Base-by-base conservation (phyloP, 1,284 basidiomycete species). In the Trichosporon inkin region DNA sequence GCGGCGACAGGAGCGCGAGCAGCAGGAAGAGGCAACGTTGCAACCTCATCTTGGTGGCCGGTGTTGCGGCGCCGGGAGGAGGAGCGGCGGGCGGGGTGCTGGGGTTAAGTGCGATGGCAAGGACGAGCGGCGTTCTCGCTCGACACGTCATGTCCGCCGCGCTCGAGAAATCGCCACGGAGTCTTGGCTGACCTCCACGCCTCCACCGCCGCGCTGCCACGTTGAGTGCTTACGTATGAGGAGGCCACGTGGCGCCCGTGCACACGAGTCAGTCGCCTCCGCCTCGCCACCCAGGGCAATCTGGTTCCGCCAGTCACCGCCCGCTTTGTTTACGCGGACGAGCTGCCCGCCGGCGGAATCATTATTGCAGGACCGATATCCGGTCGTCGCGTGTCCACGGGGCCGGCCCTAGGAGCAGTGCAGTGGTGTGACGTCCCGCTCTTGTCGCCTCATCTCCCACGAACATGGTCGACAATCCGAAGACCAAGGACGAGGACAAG, bases 1-100 rank as follows among this genome's bases (percentile, higher is more conserved):
- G 66, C 1, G 75, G 76, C 0, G 68, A 65, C 14, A 75, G 66
- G 10, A 74, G 61, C 14, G 75, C 64, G 19, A 76, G 65, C 10
- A 71, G 60, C 10, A 73, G 57, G 52, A 71, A 64, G 38, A 63
- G 52, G 41, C 53, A 32, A 56, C 39, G 57, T 28, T 55, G 41
- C 10, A 65, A 47, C 20, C 69, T 64, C 69, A 71, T 71, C 47
- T 17, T 62, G 44, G 8, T 16, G 22, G 11, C 14, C 10, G 54
- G 16, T 32, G 24, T 20, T 40, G 14, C 22, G 22, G 47, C n/a
- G 19, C 19, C 16, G 55, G 35, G 36, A 16, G 17, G 35, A n/a
- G 35, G 52, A 24, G 53, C 32, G 36, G 10, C 22, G 2, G 53
- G 28, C 16, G 49, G 16, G 28, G 36, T 13, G 11, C 11, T 17